Conservation (phyloP, 495 filamentous ascomycete genomes). For the Pseudomonodictys pantanalensis region DNA sequence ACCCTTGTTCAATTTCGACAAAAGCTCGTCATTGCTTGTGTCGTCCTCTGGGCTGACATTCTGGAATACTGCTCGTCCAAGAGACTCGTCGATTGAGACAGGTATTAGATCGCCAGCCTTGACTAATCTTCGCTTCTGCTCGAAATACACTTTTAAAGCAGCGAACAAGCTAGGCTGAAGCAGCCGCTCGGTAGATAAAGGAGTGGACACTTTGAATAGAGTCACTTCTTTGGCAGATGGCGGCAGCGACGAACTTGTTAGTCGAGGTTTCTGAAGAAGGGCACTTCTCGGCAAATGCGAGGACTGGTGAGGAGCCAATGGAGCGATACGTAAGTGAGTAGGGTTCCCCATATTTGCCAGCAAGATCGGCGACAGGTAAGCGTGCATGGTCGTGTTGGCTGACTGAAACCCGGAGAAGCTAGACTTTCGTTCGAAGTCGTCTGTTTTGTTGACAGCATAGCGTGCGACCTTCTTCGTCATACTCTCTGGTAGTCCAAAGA, state of each 20-base stretch:
- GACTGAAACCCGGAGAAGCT: conserved; percentile 52
- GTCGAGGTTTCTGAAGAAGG: conserved; percentile 25
- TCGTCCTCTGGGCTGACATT: conserved; percentile 42
- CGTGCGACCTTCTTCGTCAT: conserved; percentile 49
- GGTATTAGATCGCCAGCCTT: conserved; percentile 83
- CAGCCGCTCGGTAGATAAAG: conserved; percentile 75
- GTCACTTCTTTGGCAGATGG: conserved; percentile 89
- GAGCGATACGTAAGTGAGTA: conserved; percentile 56
- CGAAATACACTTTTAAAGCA: conserved; percentile 82
- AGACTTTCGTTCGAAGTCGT: conserved; percentile 44
- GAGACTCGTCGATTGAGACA: conserved; percentile 76
- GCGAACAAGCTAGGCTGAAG: conserved; percentile 80
- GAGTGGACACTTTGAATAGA: conserved; percentile 84
- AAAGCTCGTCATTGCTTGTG: conserved; percentile 33
- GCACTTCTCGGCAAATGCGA: conserved; percentile 18
- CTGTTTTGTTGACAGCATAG: conserved; percentile 51
- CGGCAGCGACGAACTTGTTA: conserved; percentile 55
- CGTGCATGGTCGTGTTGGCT: conserved; percentile 50
- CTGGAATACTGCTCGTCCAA: conserved; percentile 73
- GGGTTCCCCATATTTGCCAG: conserved; percentile 77
- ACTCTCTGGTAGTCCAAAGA: conserved; percentile 78
- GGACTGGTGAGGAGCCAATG: conserved; percentile 27
- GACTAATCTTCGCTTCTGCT: conserved; percentile 70
- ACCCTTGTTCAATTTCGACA: conserved; percentile 22
- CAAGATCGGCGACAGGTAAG: conserved; percentile 79